Base-by-base conservation (phyloP, 495 filamentous ascomycete species). In the Talaromyces trachyspermus region DNA sequence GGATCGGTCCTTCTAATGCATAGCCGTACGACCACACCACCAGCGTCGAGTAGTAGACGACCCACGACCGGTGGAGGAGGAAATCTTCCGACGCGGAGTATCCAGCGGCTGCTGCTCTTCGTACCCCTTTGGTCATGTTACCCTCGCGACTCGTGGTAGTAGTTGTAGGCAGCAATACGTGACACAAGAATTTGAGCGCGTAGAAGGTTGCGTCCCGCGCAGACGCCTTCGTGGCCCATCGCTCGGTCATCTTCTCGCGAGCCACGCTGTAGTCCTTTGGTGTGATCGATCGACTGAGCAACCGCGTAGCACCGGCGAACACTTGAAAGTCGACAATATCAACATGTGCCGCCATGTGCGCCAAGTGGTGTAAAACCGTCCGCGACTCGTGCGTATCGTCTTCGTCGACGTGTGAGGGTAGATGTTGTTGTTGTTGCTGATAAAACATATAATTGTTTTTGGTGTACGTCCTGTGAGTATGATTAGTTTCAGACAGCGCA, bases 241-340 rank as follows among this genome's bases (percentile, higher is more conserved):
- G 74, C 32, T 87, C 82, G 46, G 84, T 88, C 83, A 95, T 94
- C 50, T 89, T 81, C 44, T 86, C 80, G 48, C 88, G 81, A 7
- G 88, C 89, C 25, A 80, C 83, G 41, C 70, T 79, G 40, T 91
- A 82, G 66, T 98, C 92, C 48, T 85, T 79, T 3, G 78, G 69
- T 0, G 87, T 87, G 54, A 96, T 92, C 1, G 84, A 83, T 23
- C 91, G 81, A 8, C 94, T 91, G 26, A 98, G 77, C 8, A 96
- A 72, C 17, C 90, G 73, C 47, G 81, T 80, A 0, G 91, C 88
- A 2, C 89, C 83, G 7, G 89, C 92, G 59, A 94, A 96, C 50
- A 97, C 92, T 63, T 96, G 92, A 57, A 89, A 90, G 61, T 96
- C 91, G n/a, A 91, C 86, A 37, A 97, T 86, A 58, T 97, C 92